Evolutionary conservation across 306 rosid genomes (phyloP), one percentile per base, ranked within the genome.

Genomic region (Pachyrhizus erosus): DNA sequence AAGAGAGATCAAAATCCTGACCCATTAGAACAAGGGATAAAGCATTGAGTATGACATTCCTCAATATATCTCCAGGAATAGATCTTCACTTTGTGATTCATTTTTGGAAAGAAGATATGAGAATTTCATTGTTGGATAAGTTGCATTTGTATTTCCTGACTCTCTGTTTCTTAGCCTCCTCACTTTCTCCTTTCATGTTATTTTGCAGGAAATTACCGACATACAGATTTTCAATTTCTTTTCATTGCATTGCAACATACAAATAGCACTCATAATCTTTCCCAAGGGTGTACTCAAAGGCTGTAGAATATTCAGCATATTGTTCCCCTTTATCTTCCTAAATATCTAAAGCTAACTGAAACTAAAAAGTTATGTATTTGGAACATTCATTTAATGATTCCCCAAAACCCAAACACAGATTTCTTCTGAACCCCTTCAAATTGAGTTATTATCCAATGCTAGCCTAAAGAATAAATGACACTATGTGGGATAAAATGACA

Each of bases 301-400:
- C 3, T 3, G 71, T 66, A 68, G n/a, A 21, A 21, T 40, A 40
- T 68, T 61, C 10, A 5, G 10, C 24, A 18, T 52, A n/a, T 7
- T 31, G n/a, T 29, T 17, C 70, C 0, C 1, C 70, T 20, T 1
- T 27, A 27, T 27, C 3, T 27, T n/a, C n/a, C n/a, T n/a, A n/a
- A n/a, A n/a, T n/a, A n/a, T n/a, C n/a, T n/a, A n/a, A n/a, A n/a
- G n/a, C n/a, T n/a, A n/a, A 3, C 31, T 27, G 31, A 27, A 27
- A 27, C 31, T 27, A 27, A 27, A 27, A 27, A 27, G 31, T 27
- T 27, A 1, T 27, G 31, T 34, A 42, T 40, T 66, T 69, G 54
- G 54, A 69, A 42, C 74, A 40, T 42, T 15, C 33, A 40, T 69
- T 69, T 69, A 39, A 43, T 13, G 12, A 70, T 42, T 42, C 75